These are phyloP conservation scores for Colletotrichum orbiculare DNA, from an alignment of 2,329 filamentous ascomycete genomes.

Conservation along the genomic window DNA sequence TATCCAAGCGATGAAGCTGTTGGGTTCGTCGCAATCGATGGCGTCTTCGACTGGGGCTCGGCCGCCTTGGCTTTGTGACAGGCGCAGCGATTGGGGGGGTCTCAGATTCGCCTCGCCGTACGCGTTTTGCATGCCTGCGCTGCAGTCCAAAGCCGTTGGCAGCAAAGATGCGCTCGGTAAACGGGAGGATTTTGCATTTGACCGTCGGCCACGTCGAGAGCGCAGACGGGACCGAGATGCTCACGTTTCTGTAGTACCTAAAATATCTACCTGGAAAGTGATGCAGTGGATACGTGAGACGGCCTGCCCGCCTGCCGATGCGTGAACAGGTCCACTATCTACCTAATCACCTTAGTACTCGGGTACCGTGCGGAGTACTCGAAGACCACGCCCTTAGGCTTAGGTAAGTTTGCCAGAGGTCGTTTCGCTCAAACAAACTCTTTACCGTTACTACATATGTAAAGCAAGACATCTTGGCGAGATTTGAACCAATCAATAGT, in stretches of 20 bases:
- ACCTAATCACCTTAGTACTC: no score
- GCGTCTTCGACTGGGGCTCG: constrained; percentile 30
- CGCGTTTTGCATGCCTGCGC: constrained; percentile 4
- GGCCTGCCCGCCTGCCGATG: not conserved
- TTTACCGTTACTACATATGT: no score
- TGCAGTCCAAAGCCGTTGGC: not conserved
- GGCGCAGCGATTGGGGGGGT: not conserved
- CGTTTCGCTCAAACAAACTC: no score
- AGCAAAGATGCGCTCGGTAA: no score
- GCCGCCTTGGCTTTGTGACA: constrained; percentile 24
- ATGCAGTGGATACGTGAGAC: not conserved
- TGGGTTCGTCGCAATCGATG: constrained; percentile 15
- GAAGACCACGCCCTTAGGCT: no score
- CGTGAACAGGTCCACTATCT: not conserved
- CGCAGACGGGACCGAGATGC: constrained; percentile 11
- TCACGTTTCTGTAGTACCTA: no score
- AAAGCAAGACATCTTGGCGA: no score
- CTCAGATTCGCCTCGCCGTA: constrained; percentile 5
- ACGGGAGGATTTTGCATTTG: not conserved
- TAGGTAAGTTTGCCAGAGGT: no score
- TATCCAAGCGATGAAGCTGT: not conserved
- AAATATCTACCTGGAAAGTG: not conserved
- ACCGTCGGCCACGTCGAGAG: constrained; percentile 4
- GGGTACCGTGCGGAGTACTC: no score
- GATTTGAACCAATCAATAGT: no score